Evolutionary conservation across 2,329 filamentous ascomycete species (phyloP).

Genomic region (Diaporthe australafricana): DNA sequence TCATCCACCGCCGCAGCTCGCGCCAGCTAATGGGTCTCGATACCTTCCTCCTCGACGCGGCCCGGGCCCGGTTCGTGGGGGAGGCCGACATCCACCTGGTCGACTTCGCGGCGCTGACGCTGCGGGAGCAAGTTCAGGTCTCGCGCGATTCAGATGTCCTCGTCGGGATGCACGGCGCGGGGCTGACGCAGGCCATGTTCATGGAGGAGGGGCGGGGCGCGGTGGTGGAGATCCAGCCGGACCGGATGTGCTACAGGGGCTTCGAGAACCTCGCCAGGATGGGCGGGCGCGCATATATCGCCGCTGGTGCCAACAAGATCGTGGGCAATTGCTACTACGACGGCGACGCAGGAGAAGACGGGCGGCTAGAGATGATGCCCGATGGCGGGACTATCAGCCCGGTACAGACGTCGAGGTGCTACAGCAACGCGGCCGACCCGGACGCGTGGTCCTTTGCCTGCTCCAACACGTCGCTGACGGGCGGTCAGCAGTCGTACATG

Average conservation of each 20-base stretch:
- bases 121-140: conserved; percentile 50
- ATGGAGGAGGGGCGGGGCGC: conserved; percentile 46
- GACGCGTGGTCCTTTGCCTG: neutral
- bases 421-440: neutral
- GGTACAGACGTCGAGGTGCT: neutral
- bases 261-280: conserved; percentile 56
- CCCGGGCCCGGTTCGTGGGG: neutral
- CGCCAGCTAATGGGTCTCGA: conserved; percentile 46
- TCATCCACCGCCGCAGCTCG: conserved; percentile 48
- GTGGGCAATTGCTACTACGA: neutral
- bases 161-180: conserved; percentile 57
- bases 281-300: neutral
- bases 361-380: neutral
- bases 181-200: conserved; percentile 56
- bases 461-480: neutral
- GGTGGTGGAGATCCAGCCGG: conserved; percentile 56
- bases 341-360: neutral
- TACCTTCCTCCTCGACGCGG: neutral
- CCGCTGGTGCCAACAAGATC: neutral
- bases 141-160: conserved; percentile 53
- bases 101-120: conserved; percentile 51
- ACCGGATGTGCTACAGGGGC: conserved; percentile 48
- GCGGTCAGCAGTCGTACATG: neutral
- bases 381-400: neutral
- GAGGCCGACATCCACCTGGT: conserved; percentile 38